Percentiles rank a stretch among this genome's conserved stretches.
Evolutionary conservation across 169 alveolate species (phyloP).

Genomic region (Cryptosporidium ryanae): DNA sequence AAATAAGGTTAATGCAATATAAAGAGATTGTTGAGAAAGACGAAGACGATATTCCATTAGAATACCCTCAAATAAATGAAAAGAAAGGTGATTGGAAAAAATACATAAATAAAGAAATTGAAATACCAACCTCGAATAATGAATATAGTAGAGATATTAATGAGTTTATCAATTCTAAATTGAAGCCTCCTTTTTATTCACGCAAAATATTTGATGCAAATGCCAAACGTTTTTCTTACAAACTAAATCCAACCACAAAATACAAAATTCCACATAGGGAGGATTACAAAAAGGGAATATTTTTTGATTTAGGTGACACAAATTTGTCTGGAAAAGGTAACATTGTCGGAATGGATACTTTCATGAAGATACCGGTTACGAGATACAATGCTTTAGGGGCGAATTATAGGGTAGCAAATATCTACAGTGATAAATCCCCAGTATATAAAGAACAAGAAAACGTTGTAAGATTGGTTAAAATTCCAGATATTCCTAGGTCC

Average conservation of each 20-base stretch:
- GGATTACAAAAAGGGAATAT: neutral
- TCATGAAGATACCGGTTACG: neutral
- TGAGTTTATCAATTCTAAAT: neutral
- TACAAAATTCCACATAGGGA: neutral
- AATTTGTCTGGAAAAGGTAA: slow-evolving; percentile 2
- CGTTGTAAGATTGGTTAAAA: neutral
- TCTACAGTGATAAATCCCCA: neutral
- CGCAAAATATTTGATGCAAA: neutral
- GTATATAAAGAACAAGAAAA: neutral
- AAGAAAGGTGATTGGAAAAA: slow-evolving; percentile 66
- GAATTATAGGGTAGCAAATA: neutral
- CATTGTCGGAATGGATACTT: neutral
- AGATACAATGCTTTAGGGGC: neutral
- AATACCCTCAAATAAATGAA: slow-evolving; percentile 27
- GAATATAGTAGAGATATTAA: slow-evolving; percentile 7
- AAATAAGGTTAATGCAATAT: slow-evolving; percentile 49
- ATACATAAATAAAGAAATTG: slow-evolving; percentile 9
- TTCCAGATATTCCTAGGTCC: slow-evolving; percentile 35
- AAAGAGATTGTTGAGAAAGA: slow-evolving; percentile 70
- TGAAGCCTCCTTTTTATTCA: neutral
- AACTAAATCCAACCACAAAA: neutral
- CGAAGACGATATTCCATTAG: slow-evolving; percentile 48
- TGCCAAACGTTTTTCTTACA: neutral
- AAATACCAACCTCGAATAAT: neutral
- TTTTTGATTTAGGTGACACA: neutral